A percentile compares a stretch with the other conserved stretches of the same genome.
These are phyloP conservation scores for Blastocystis sp. DNA, from an alignment of 352 stramenopile genomes.

Conservation along the genomic window DNA sequence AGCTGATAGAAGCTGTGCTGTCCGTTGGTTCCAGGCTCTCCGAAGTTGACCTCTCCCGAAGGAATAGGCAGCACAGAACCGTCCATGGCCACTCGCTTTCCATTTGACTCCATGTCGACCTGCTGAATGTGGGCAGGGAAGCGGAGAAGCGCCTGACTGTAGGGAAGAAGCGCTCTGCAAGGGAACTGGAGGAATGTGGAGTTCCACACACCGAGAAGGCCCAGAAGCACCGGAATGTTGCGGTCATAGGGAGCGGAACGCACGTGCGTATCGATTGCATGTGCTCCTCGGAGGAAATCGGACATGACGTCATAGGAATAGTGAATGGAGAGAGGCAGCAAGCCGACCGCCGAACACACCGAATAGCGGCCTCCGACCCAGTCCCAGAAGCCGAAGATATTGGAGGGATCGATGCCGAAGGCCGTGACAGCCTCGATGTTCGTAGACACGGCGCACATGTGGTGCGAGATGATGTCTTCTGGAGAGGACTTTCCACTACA, in stretches of 20 bases:
- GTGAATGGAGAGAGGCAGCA: conserved; percentile 88
- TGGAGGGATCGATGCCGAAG: conserved; percentile 86
- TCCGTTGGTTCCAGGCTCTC: conserved; percentile 91
- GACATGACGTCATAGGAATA: conserved; percentile 84
- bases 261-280: conserved; percentile 94
- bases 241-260: conserved; percentile 72
- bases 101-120: conserved; percentile 98
- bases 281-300: conserved; percentile 86
- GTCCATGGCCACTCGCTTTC: conserved; percentile 89
- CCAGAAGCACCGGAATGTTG: conserved; percentile 93
- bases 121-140: conserved; percentile 95
- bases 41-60: conserved; percentile 90
- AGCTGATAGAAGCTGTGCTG: conserved; percentile 99
- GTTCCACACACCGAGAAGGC: conserved; percentile 94
- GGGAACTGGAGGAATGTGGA: conserved; percentile 90
- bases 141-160: conserved; percentile 83
- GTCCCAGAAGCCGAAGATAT: conserved; percentile 97
- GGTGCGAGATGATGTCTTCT: conserved; percentile 66
- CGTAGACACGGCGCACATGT: conserved; percentile 70
- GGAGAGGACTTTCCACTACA: conserved; percentile 61
- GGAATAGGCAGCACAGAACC: conserved; percentile 84
- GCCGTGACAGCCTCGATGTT: conserved; percentile 73
- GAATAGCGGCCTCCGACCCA: conserved; percentile 95
- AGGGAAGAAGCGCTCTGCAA: conserved; percentile 70
- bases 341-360: conserved; percentile 89